Evolutionary conservation across 2,329 filamentous ascomycete genomes (phyloP).

Genomic region (Hymenoscyphus linearis): DNA sequence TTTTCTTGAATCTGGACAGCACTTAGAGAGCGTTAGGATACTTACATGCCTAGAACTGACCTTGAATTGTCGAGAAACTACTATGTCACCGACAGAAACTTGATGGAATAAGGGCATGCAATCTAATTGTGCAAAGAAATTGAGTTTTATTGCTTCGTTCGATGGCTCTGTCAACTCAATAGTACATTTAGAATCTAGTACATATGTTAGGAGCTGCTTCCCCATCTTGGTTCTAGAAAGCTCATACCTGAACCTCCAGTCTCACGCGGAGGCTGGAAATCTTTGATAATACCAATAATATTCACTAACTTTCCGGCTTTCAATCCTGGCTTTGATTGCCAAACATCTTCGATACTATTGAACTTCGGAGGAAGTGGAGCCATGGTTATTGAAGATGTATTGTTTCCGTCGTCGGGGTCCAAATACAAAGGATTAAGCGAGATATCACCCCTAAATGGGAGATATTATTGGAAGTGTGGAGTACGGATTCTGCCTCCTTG

Average conservation of each 20-base stretch:
- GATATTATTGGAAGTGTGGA: neutral
- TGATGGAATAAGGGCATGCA: constrained; percentile 43
- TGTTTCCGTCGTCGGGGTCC: no score
- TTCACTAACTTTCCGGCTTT: constrained; percentile 38
- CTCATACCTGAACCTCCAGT: constrained; percentile 36
- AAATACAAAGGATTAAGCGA: no score
- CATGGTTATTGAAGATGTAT: neutral
- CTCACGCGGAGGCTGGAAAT: constrained; percentile 48
- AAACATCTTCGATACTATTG: constrained; percentile 33
- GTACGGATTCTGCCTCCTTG: no score
- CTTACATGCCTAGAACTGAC: constrained; percentile 26
- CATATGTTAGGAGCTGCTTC: neutral
- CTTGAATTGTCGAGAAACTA: constrained; percentile 54
- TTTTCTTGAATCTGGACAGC: constrained; percentile 38
- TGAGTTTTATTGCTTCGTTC: constrained; percentile 40
- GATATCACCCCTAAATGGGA: neutral
- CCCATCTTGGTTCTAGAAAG: neutral
- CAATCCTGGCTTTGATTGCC: neutral
- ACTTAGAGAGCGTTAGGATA: constrained; percentile 15
- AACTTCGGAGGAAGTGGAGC: constrained; percentile 38
- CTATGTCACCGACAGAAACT: constrained; percentile 50
- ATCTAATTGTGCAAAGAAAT: constrained; percentile 52
- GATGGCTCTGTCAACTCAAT: constrained; percentile 58
- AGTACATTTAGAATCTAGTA: constrained; percentile 54
- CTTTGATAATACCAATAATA: constrained; percentile 67